Base-by-base conservation (phyloP, 2,329 filamentous ascomycete genomes). In the Xylaria sp. region DNA sequence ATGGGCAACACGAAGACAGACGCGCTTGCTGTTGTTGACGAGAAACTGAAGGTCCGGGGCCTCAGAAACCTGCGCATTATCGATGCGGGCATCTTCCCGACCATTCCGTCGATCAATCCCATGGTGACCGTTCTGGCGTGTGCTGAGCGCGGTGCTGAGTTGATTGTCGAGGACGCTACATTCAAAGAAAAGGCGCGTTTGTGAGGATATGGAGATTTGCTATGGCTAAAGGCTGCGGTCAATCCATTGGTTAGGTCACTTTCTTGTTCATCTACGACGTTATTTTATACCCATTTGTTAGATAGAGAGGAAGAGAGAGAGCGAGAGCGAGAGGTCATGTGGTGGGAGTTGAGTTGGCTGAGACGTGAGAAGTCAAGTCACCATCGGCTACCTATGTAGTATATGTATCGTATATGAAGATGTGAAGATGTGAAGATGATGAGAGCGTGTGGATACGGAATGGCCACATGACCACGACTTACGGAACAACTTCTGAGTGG, bases 61-160 rank as follows among this genome's bases (percentile, higher is more conserved):
- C 75, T 95, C 64, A 84, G 85, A 77, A 85, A 84, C 35, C 75
- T 95, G 59, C 83, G 91, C 59, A 91, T 96, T 66, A 90, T 90
- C 1, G 91, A 96, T 73, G 91, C 91, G 0, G 90, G 91, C 69
- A 84, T 96, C 54, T 96, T 96, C 79, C 92, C 91, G 0, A 89
- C 89, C 62, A 95, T 96, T 85, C 82, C 89, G 51, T 89, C 83
- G 57, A 88, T 94, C 73, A 96, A 96, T 78, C 91, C 90, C 60
- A 94, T 96, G 92, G 78, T 96, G 71, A 96, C 91, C 1, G 91
- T 96, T 4, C 75, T 96, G 71, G 88, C 85, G 56, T 84, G 95
- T 68, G 92, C 90, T 6, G 92, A 96, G 83, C 82, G 89, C 59
- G 88, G 86, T 4, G 92, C 92, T 0, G 92, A 96, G 80, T 75